Evolutionary conservation across 2,329 filamentous ascomycete species (phyloP).

Genomic region (Diaporthe ilicicola): DNA sequence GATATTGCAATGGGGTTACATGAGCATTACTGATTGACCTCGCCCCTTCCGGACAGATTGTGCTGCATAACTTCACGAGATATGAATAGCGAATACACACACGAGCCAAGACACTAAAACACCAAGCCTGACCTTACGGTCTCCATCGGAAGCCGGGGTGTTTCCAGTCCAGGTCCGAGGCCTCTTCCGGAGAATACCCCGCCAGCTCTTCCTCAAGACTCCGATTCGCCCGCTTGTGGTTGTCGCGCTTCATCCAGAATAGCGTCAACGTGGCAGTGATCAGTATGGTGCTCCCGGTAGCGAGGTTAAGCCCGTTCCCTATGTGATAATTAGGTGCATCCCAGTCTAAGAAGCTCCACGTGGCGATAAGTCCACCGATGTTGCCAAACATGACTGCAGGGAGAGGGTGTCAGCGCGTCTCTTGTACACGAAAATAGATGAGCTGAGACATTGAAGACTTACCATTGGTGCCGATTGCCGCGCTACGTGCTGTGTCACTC

Average conservation of each 20-base stretch:
- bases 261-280: constrained; percentile 57
- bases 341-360: constrained; percentile 70
- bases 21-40: not conserved
- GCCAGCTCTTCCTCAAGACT: constrained; percentile 58
- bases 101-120: not conserved
- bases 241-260: constrained; percentile 69
- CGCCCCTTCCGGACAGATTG: not conserved
- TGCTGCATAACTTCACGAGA: not conserved
- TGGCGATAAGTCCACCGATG: constrained; percentile 72
- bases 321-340: constrained; percentile 74
- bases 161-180: constrained; percentile 71
- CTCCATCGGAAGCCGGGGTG: constrained; percentile 72
- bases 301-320: constrained; percentile 75
- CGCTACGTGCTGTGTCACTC: constrained; percentile 73
- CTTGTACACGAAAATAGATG: too few species aligned
- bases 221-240: constrained; percentile 60
- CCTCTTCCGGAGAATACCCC: constrained; percentile 59
- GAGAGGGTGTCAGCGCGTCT: not conserved
- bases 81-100: not conserved
- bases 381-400: constrained; percentile 73
- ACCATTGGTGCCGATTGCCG: constrained; percentile 68
- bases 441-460: not conserved
- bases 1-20: not conserved
- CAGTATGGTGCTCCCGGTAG: constrained; percentile 61
- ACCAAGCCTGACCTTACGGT: constrained; percentile 32